Conservation (phyloP, 1,139 yeast genomes). For the Suhomyces bokatorum region DNA sequence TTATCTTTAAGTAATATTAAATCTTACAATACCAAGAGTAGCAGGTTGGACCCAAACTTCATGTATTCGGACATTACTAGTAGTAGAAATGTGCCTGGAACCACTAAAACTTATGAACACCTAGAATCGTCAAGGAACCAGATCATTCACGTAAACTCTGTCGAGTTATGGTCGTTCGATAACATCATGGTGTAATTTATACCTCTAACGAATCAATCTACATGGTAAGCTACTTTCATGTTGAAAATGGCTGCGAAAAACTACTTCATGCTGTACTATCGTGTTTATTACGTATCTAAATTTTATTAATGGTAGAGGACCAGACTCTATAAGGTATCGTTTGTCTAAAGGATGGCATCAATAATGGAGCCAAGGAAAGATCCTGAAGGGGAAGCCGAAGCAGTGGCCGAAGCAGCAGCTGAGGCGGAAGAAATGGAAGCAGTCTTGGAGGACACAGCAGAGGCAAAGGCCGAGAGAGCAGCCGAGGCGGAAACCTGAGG, state of each 20-base stretch:
- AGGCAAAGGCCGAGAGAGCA: not conserved
- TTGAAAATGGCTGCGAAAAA: not conserved
- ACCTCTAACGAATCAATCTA: too few species aligned
- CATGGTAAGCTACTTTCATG: too few species aligned
- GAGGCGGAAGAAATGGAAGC: not conserved
- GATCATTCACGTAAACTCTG: too few species aligned
- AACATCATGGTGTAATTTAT: too few species aligned
- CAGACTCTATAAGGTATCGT: constrained; percentile 1
- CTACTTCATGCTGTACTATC: not conserved
- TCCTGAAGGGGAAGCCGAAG: constrained; percentile 2
- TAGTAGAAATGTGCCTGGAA: too few species aligned
- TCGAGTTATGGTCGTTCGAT: too few species aligned
- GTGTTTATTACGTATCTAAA: not conserved
- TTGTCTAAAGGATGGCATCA: constrained; percentile 1
- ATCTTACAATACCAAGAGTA: too few species aligned
- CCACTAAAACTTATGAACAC: too few species aligned
- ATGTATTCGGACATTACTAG: too few species aligned
- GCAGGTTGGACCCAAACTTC: too few species aligned
- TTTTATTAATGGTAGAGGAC: not conserved
- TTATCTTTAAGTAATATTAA: too few species aligned
- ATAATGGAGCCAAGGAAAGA: constrained; percentile 1
- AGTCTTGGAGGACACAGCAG: not conserved
- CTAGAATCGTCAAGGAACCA: too few species aligned
- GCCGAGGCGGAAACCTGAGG: not conserved
- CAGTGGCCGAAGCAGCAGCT: not conserved